A percentile compares a stretch with the other conserved stretches of the same genome.
phyloP scores from a whole-genome alignment of 352 stramenopile genomes.

The Pythium sp. region DNA sequence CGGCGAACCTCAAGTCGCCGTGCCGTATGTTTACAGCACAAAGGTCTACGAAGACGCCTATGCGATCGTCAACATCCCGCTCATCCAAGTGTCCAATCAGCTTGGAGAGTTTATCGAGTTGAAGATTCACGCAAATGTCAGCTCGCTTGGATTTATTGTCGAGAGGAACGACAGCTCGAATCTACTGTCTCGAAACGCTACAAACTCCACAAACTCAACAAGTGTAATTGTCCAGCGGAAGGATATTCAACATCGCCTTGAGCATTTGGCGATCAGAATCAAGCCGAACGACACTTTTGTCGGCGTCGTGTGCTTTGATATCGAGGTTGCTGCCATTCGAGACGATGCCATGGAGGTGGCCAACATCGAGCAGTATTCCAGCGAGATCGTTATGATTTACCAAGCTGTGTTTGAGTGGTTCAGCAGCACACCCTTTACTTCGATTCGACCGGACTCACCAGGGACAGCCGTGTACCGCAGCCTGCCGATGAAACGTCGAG shows the following conservation, averaged over 20 bases:
- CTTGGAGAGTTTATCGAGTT: constrained; percentile 8
- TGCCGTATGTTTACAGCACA: constrained; percentile 27
- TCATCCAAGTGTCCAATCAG: constrained; percentile 15
- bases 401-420: constrained; percentile 33
- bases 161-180: background rate
- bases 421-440: constrained; percentile 4
- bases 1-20: constrained; percentile 1
- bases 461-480: constrained; percentile 30
- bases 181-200: background rate
- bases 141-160: constrained; percentile 11
- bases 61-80: constrained; percentile 23
- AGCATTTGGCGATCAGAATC: constrained; percentile 20
- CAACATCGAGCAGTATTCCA: constrained; percentile 20
- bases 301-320: constrained; percentile 21
- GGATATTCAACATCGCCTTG: background rate
- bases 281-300: constrained; percentile 20
- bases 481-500: constrained; percentile 17
- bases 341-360: background rate
- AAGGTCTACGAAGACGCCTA: constrained; percentile 20
- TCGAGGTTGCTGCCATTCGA: constrained; percentile 20
- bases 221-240: background rate
- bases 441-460: constrained; percentile 5
- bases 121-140: constrained; percentile 8
- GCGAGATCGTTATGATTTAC: constrained; percentile 14
- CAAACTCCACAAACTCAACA: background rate